These are phyloP conservation scores for Mortierella sp. DNA, from an alignment of 371 early-diverging fungal species.

Conservation along the genomic window DNA sequence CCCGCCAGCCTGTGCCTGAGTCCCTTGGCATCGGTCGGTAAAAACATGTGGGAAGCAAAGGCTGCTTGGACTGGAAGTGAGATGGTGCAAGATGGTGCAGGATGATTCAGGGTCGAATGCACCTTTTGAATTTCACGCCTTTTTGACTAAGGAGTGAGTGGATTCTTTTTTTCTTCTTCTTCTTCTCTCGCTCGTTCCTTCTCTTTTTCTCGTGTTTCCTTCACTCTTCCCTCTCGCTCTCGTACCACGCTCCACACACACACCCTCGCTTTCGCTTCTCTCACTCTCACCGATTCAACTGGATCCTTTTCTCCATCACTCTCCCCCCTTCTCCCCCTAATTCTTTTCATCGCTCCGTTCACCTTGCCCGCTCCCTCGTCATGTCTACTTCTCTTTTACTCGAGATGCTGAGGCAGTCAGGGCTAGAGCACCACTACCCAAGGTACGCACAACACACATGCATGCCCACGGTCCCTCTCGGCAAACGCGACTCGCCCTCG, in stretches of 20 bases:
- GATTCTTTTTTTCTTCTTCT: too few relatives aligned
- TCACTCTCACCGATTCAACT: neutral
- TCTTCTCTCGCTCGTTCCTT: slow-evolving; percentile 4
- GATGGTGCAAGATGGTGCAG: too few relatives aligned
- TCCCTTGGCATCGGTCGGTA: too few relatives aligned
- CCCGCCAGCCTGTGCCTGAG: too few relatives aligned
- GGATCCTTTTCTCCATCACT: too few relatives aligned
- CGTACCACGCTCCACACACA: slow-evolving; percentile 2
- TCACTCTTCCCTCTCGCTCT: neutral
- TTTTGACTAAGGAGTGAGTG: too few relatives aligned
- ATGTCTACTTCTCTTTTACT: slow-evolving; percentile 59
- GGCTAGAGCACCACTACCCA: slow-evolving; percentile 56
- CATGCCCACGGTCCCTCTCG: neutral
- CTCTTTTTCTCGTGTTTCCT: slow-evolving; percentile 7
- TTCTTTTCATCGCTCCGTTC: slow-evolving; percentile 1
- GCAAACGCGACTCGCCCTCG: neutral
- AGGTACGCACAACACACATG: slow-evolving; percentile 39
- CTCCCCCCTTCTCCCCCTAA: neutral
- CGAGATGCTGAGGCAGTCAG: slow-evolving; percentile 58
- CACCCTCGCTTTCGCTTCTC: neutral
- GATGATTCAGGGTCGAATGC: too few relatives aligned
- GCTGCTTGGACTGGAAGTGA: too few relatives aligned
- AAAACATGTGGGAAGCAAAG: too few relatives aligned
- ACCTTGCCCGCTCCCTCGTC: slow-evolving; percentile 7
- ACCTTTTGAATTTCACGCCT: too few relatives aligned